Base-by-base conservation (phyloP, 495 filamentous ascomycete species). In the Neurospora sp. region DNA sequence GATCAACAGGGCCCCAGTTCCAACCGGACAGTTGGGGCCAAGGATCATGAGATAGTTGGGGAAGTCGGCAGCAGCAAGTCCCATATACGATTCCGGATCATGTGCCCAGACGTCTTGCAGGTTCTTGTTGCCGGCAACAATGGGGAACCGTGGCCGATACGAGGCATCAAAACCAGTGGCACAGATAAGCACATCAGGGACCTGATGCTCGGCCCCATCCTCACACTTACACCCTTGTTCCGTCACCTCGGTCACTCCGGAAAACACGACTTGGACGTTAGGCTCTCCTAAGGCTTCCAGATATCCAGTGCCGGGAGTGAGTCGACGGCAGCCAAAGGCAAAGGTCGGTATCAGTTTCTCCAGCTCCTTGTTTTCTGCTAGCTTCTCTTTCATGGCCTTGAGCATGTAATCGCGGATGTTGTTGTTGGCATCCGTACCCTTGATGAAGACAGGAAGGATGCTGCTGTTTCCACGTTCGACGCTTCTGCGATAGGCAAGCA, bases 281-380 rank as follows among this genome's bases (percentile, higher is more conserved):
- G 83, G 80, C 74, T 87, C 79, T 2, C 80, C 79, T n/a, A 91
- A 75, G 6, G 87, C 82, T 72, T 91, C 89, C 6, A 91, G 84
- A 74, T 90, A 91, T 0, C 87, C 88, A 8, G 85, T 83, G 0
- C 89, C 89, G 0, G 89, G 89, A 0, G 89, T 90, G 2, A 90
- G 81, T 27, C 90, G 88, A 40, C 88, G 85, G 72, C 89, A 92
- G 72, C 87, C 85, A 1, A 89, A 84, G 9, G 85, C 81, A 77
- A 89, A 92, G 39, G 88, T 85, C 0, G 89, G 89, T 18, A 90
- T 83, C 16, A 83, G 73, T 69, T 76, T 79, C 5, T 82, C 77
- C 74, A 82, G 78, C 23, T 78, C 77, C 18, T 77, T 78, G 38
- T 76, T 77, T 69, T 73, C 75, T 9, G 74, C 40, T 5, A 83